phyloP scores from a whole-genome alignment of 2,329 filamentous ascomycete species.

The Pseudogymnoascus sp. region DNA sequence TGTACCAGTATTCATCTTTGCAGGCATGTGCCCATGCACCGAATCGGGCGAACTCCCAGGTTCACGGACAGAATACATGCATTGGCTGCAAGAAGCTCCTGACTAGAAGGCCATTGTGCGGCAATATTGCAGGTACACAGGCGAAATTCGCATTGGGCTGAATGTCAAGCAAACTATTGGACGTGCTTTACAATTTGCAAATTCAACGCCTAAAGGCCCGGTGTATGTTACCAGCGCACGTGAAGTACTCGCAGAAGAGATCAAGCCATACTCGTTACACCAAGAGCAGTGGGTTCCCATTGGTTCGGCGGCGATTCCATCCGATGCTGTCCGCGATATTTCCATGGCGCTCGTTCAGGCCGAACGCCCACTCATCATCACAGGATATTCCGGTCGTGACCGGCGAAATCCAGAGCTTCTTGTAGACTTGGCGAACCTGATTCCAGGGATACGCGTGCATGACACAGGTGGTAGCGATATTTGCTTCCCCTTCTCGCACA shows the following conservation, averaged over 20 bases:
- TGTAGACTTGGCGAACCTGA: conserved; percentile 37
- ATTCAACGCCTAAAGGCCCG: conserved; percentile 65
- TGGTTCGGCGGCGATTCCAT: conserved; percentile 19
- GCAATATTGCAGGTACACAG: conserved; percentile 79
- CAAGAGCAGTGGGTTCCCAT: conserved; percentile 52
- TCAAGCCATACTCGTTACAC: conserved; percentile 60
- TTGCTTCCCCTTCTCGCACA: conserved; percentile 31
- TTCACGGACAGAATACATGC: conserved; percentile 73
- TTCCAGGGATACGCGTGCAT: conserved; percentile 41
- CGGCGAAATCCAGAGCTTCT: conserved; percentile 30
- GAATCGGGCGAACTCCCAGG: conserved; percentile 69
- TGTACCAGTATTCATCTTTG: conserved; percentile 68
- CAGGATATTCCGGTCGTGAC: conserved; percentile 41
- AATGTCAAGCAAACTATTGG: conserved; percentile 89
- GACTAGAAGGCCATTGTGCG: conserved; percentile 72
- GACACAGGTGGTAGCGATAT: conserved; percentile 45
- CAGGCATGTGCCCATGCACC: conserved; percentile 67
- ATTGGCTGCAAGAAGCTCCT: conserved; percentile 78
- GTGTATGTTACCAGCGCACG: conserved; percentile 71
- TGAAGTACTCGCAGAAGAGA: conserved; percentile 80
- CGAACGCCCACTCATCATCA: conserved; percentile 39
- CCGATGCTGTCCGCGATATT: conserved; percentile 36
- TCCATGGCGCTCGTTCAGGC: conserved; percentile 36
- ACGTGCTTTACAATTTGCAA: conserved; percentile 73
- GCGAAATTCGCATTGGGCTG: conserved; percentile 72